Evolutionary conservation across 345 rosid genomes (phyloP).

Genomic region (Capsella bursapastoris): DNA sequence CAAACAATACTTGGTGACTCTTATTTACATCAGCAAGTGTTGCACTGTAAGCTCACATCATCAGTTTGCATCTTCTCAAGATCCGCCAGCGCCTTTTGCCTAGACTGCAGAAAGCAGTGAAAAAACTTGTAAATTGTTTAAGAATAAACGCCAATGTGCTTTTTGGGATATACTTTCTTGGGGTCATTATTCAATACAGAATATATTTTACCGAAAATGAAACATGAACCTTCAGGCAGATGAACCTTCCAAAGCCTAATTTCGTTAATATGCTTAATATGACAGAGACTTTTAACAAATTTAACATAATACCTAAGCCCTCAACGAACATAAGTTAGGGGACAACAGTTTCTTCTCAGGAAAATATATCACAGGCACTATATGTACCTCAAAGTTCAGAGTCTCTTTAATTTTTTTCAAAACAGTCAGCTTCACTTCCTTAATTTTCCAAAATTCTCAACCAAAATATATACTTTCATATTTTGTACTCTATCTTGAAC

Average conservation of each 20-base stretch:
- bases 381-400: neutral
- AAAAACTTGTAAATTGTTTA: slow-evolving; percentile 17
- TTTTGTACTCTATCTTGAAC: neutral
- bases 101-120: slow-evolving; percentile 64
- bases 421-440: slow-evolving; percentile 15
- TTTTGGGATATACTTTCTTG: neutral
- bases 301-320: neutral
- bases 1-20: slow-evolving; percentile 28
- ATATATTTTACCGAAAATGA: neutral
- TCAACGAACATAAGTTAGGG: neutral
- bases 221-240: slow-evolving; percentile 7
- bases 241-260: neutral
- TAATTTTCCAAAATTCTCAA: slow-evolving; percentile 1
- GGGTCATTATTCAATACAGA: neutral
- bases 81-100: slow-evolving; percentile 85
- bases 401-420: slow-evolving; percentile 2
- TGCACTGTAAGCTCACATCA: slow-evolving; percentile 59
- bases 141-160: neutral
- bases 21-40: slow-evolving; percentile 39
- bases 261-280: slow-evolving; percentile 10
- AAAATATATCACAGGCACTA: slow-evolving; percentile 14
- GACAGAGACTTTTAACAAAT: neutral
- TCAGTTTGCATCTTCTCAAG: slow-evolving; percentile 78
- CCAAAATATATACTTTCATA: slow-evolving; percentile 12
- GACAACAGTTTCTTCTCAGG: neutral